Evolutionary conservation across 2,329 filamentous ascomycete genomes (phyloP), one percentile per base, ranked within the genome.

Genomic region (Aspergillus sp.): DNA sequence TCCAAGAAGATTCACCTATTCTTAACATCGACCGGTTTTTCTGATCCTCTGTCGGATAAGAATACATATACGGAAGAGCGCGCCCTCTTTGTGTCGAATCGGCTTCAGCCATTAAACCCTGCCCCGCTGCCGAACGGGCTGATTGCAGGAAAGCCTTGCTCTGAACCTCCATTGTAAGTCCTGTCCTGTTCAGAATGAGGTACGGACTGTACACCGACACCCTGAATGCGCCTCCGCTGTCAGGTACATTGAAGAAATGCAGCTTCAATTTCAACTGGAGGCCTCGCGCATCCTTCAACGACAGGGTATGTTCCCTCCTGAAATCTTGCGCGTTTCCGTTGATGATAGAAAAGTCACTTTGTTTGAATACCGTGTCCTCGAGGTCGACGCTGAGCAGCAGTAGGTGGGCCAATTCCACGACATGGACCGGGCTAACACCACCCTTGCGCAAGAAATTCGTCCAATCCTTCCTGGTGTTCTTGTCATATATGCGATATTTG

Each of bases 401-500:
- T 8, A 99, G 81, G 74, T 98, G 96, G 0, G 93, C 97, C 18
- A 99, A 81, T 75, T 99, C 93, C 17, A 98, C 93, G 9, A 98
- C 93, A 71, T 99, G 95, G 0, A 99, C 93, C 0, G 96, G 96
- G 71, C 95, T 99, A 56, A 98, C 89, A 13, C 96, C 96, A 24
- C 96, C 95, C 74, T 97, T 98, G 56, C 95, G 87, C 47, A 99
- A 79, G 77, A 99, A 99, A 73, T 99, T 99, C 4, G 91, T 96
- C 95, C 95, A 99, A 72, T 99, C 95, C 72, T 96, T 96, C 80
- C 93, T 96, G 0, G 93, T 97, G 73, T 96, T 96, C 78, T 96
- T 97, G 79, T 99, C 95, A 70, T 98, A 99, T 55, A 99, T 98
- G 55, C 93, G 87, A 74, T 99, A 99, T 75, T 99, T 98, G 85